Evolutionary conservation across 371 early-diverging fungal genomes (phyloP).

Genomic region (Batkoa obscura): DNA sequence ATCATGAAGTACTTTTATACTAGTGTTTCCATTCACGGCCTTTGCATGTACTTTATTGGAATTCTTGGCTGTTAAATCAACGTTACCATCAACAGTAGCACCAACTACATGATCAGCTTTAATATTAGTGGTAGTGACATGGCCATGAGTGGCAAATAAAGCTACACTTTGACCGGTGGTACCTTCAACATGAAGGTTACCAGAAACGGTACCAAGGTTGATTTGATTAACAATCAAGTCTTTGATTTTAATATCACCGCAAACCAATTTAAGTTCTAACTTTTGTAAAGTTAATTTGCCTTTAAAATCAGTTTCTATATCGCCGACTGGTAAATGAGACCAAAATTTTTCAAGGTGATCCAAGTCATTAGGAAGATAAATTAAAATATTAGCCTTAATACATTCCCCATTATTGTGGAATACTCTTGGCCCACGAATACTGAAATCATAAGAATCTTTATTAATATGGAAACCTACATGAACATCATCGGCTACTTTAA

Average conservation of each 20-base stretch:
- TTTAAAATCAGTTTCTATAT: neutral
- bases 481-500: neutral
- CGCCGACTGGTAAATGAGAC: conserved; percentile 1
- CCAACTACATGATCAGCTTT: neutral
- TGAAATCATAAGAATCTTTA: neutral
- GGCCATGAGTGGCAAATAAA: neutral
- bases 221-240: neutral
- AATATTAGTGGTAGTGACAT: neutral
- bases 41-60: neutral
- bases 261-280: neutral
- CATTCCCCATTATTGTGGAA: neutral
- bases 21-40: neutral
- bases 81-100: conserved; percentile 3
- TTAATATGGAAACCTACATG: neutral
- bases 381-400: neutral
- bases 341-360: neutral
- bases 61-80: neutral
- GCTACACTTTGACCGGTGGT: neutral
- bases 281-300: neutral
- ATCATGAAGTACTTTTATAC: neutral
- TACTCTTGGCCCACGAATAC: neutral
- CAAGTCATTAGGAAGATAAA: conserved; percentile 2
- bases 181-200: neutral
- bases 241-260: neutral
- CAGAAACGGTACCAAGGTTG: neutral